Base-by-base conservation (phyloP, 2,329 filamentous ascomycete genomes). In the Aureobasidium sp. region DNA sequence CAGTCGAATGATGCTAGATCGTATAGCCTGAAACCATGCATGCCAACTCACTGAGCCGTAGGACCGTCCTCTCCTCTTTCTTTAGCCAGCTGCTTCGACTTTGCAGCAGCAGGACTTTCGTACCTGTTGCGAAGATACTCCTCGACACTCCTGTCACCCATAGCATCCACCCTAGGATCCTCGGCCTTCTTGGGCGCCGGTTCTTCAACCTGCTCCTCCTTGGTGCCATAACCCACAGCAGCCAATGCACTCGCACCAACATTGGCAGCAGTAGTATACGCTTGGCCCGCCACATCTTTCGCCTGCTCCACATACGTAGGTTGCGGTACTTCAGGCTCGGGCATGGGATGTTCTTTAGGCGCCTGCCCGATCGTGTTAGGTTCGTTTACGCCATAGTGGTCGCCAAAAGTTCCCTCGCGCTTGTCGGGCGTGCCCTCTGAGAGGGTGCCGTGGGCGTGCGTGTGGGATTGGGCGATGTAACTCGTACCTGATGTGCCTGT, bases 281-380 rank as follows among this genome's bases (percentile, higher is more conserved):
- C 76, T 38, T 69, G 60, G 6, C 69, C 72, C 1, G 78, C 81
- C 3, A 73, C 74, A 5, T 73, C 68, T 71, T 84, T 81, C 25
- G 82, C 83, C 69, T 83, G 80, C 31, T 80, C 80, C 23, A 84
- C 66, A 54, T 79, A 76, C 2, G 76, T 73, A 27, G 76, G 74
- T n/a, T 74, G 74, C 10, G 73, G 66, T 2, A 71, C 70, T 43
- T 80, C 74, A 58, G 76, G 72, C 13, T 73, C 72, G 11, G 69
- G 72, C 4, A 80, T 71, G 0, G 79, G 75, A 40, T 80, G 78
- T 56, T 84, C 81, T 71, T 85, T 85, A 11, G 81, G 79, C 56
- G 82, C 82, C 69, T 85, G 83, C 4, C 82, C 81, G 31, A 85
- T 77, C 15, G 82, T 85, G 60, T 72, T 72, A 18, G 83, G 80